Evolutionary conservation across 192 early-diverging fungal species (phyloP), one percentile per base, ranked within the genome.

Genomic region (Haplosporangium gracile): DNA sequence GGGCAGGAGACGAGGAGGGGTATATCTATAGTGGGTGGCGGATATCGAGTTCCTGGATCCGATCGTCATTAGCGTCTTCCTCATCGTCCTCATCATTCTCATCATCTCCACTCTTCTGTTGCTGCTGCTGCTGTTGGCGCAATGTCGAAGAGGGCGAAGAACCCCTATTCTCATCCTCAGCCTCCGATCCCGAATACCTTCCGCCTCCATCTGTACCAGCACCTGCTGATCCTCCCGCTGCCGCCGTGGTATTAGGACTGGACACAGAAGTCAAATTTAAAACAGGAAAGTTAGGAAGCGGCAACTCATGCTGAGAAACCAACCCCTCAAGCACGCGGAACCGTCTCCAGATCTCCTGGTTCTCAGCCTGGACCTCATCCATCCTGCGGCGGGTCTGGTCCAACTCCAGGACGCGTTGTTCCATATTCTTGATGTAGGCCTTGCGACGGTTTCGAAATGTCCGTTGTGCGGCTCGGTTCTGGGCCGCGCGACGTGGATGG

Each of bases 391-490:
- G 74, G 4, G 69, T 81, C 22, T 69, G 55, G 18, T 92, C 84
- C 68, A 96, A 84, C 69, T 94, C 93, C 75, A 92, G 88, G 24
- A 95, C 94, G 49, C 92, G 90, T 9, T 90, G 91, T 85, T 98
- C 97, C 26, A 98, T 92, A 32, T 94, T 91, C 81, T 94, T 93
- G 60, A 97, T 92, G 79, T 98, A 96, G 72, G 92, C 91, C 79
- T 96, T 94, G 70, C 94, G 92, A 70, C 97, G 93, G 88, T 98
- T 95, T 47, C 97, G 95, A 88, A 98, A 98, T 13, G 97, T 96
- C 4, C 96, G 91, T 88, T 98, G 97, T 1, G 97, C 97, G 0
- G 95, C 95, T n/a, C 97, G 92, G 89, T 98, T 98, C 88, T 98
- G 97, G n/a, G 94, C 96, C 0, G 96, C 96, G 76, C 97, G 92